Conservation (phyloP, 176 grass and related monocot genomes). For the Zizania latifolia region DNA sequence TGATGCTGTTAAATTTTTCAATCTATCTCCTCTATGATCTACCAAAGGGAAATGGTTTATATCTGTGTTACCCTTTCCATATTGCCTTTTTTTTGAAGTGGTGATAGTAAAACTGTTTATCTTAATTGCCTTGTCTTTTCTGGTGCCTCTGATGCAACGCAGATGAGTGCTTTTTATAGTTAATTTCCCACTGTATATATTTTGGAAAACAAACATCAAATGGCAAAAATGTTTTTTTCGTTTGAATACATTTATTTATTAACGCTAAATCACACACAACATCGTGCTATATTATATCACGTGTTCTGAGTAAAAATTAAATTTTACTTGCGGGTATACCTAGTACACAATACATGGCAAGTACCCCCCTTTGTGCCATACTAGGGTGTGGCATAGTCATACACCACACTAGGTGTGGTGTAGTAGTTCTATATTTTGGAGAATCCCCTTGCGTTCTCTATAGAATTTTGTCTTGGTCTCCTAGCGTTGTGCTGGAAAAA, state of each 20-base stretch:
- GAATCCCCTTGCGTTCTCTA: no score
- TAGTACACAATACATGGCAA: no score
- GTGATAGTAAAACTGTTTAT: neutral
- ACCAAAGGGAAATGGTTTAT: slow-evolving; percentile 16
- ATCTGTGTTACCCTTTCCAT: neutral
- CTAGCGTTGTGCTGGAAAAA: neutral
- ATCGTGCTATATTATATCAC: no score
- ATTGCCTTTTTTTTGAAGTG: neutral
- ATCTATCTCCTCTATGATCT: slow-evolving; percentile 23
- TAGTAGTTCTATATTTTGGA: no score
- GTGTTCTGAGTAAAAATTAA: no score
- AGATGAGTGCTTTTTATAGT: neutral
- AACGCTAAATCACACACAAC: no score
- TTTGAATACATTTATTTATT: slow-evolving; percentile 7
- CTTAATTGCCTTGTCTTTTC: neutral
- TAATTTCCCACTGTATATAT: neutral
- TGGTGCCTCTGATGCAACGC: neutral
- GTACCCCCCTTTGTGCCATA: no score
- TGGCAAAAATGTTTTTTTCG: neutral
- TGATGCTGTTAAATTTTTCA: slow-evolving; percentile 15
- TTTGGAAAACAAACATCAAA: neutral
- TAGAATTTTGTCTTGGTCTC: neutral
- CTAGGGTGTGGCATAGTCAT: no score
- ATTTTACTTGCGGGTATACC: no score
- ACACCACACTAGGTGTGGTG: no score